Evolutionary conservation across 192 early-diverging fungal genomes (phyloP).

Genomic region (Gigaspora rosea): DNA sequence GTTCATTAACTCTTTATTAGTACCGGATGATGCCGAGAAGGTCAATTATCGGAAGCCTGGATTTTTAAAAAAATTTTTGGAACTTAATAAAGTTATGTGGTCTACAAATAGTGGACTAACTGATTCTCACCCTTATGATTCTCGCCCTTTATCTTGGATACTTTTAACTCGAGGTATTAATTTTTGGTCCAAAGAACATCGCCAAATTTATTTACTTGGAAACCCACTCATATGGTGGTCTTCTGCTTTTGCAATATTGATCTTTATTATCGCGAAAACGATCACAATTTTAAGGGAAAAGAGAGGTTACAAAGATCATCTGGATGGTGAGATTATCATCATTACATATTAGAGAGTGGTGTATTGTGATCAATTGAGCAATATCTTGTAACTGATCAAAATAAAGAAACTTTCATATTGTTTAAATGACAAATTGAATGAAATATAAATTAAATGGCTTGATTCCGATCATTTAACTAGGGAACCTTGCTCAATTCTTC

Average conservation of each 20-base stretch:
- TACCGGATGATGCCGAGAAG: conserved; percentile 57
- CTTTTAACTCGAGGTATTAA: conserved; percentile 83
- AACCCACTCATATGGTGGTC: conserved; percentile 88
- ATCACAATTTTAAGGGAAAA: conserved; percentile 59
- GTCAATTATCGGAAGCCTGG: conserved; percentile 65
- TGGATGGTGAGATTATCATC: conserved; percentile 33
- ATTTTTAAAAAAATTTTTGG: conserved; percentile 86
- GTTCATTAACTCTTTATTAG: conserved; percentile 34
- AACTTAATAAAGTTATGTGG: conserved; percentile 89
- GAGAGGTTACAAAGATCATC: conserved; percentile 52
- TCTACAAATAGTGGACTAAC: conserved; percentile 84
- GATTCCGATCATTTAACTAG: not conserved
- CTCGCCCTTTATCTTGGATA: conserved; percentile 86
- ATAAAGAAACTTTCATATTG: no score
- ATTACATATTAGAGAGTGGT: no score
- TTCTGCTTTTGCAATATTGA: conserved; percentile 56
- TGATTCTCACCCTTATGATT: conserved; percentile 91
- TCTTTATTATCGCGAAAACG: conserved; percentile 60
- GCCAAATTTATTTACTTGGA: conserved; percentile 88
- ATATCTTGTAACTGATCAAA: no score
- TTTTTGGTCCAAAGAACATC: conserved; percentile 73
- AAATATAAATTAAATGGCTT: not conserved
- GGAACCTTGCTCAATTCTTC: no score
- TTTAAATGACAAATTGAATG: not conserved
- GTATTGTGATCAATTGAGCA: no score